Evolutionary conservation across 345 rosid species (phyloP), one percentile per base, ranked within the genome.

Genomic region (Ricinus communis): DNA sequence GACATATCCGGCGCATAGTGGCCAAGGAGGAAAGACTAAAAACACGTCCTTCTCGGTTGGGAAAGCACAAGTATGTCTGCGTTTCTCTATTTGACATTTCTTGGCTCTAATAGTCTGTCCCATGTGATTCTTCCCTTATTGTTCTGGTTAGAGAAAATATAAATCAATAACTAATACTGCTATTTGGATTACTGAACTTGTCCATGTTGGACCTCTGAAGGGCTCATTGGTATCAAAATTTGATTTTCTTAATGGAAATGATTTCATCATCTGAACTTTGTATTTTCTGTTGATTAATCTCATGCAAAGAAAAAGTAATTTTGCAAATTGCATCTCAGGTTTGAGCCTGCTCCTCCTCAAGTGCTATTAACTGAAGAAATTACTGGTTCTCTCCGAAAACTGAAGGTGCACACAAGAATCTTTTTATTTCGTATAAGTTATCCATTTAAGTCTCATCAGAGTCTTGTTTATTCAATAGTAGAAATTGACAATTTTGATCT

Each of bases 311-410:
- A 51, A 55, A 36, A 53, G 19, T 52, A 43, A 77, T 19, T n/a
- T n/a, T 53, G 7, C 69, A 41, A 52, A 31, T 36, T 57, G 15
- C n/a, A 22, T 76, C 81, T 40, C 80, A 90, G 95, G 76, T 93
- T 82, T 77, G 86, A 80, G 81, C 88, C 98, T 57, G 91, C 99
- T 68, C 97, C 98, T 40, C 71, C 84, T 66, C 96, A 92, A 72
- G 99, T 95, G 46, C 85, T 92, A 22, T 84, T 95, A 68, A 85
- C 93, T 36, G 99, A 95, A 82, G 98, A 95, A 75, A 87, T 95
- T 70, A 92, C 91, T 1, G 98, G 98, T 36, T 95, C 99, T 70
- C 88, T 92, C 49, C 93, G 93, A 15, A 86, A 90, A 75, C 81
- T 90, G 22, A 94, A 92, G 89, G 98, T 90, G 76, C 0, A n/a